phyloP scores from a whole-genome alignment of 1,284 basidiomycete species.

The Earliella scabrosa region DNA sequence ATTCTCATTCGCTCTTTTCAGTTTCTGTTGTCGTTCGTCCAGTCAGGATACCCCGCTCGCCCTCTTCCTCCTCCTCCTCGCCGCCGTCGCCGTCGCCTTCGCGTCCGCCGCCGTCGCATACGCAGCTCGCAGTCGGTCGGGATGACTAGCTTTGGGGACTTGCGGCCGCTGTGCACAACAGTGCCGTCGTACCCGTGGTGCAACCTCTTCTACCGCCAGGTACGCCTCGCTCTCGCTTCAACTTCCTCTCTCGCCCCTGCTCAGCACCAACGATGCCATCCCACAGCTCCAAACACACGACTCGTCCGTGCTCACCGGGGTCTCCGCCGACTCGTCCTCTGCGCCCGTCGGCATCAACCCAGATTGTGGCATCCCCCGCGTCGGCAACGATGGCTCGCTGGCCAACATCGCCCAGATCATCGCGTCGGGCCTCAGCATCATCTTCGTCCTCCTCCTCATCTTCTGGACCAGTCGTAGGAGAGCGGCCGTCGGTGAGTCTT shows the following conservation, averaged over 20 bases:
- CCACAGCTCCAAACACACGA: conserved; percentile 42
- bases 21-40: no score
- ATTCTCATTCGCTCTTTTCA: no score
- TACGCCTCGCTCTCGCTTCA: conserved; percentile 9
- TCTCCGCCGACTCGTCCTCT: conserved; percentile 43
- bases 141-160: conserved; percentile 66
- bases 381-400: conserved; percentile 53
- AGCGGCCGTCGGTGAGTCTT: conserved; percentile 51
- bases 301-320: conserved; percentile 38
- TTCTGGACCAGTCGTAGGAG: conserved; percentile 46
- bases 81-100: no score
- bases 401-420: conserved; percentile 80
- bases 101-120: background rate
- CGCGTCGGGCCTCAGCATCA: conserved; percentile 62
- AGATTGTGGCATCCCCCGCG: conserved; percentile 54
- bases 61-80: no score
- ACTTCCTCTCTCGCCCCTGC: background rate
- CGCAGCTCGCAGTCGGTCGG: conserved; percentile 11
- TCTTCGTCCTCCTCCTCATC: conserved; percentile 55
- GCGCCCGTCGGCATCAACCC: conserved; percentile 65
- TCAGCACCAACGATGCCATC: background rate
- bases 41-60: no score
- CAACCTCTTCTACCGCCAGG: conserved; percentile 73
- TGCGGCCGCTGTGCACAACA: conserved; percentile 56
- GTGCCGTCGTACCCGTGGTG: conserved; percentile 73